These are phyloP conservation scores for Penicillium riverlandense DNA, from an alignment of 495 filamentous ascomycete species.

Conservation along the genomic window DNA sequence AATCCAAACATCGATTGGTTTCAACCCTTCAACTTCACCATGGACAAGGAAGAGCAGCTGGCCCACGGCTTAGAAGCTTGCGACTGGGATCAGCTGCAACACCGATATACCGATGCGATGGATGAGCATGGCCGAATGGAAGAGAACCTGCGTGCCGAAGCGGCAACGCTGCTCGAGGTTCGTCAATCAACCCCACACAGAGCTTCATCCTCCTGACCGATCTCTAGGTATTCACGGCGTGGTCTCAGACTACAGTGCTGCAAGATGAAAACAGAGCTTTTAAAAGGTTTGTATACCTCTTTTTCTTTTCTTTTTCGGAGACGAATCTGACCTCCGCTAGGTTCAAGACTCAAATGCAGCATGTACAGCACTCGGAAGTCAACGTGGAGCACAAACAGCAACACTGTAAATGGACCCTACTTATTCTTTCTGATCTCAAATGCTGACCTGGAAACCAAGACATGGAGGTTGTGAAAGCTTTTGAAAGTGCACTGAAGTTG, in stretches of 20 bases:
- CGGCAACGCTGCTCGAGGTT: slow-evolving; percentile 55
- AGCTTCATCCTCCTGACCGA: slow-evolving; percentile 2
- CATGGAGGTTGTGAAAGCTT: slow-evolving; percentile 69
- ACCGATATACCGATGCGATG: slow-evolving; percentile 54
- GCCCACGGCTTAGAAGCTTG: slow-evolving; percentile 34
- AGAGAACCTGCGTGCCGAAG: slow-evolving; percentile 54
- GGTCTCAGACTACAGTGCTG: slow-evolving; percentile 56
- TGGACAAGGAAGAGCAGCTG: background rate
- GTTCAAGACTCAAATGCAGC: slow-evolving; percentile 67
- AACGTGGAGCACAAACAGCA: slow-evolving; percentile 61
- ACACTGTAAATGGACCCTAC: slow-evolving; percentile 51
- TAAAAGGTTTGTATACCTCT: slow-evolving; percentile 45
- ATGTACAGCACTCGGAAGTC: slow-evolving; percentile 63
- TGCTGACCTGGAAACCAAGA: slow-evolving; percentile 38
- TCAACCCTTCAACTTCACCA: too few species aligned
- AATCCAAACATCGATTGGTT: too few species aligned
- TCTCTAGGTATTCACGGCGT: slow-evolving; percentile 58
- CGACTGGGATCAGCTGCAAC: slow-evolving; percentile 63
- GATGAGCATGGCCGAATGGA: slow-evolving; percentile 52
- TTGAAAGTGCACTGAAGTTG: slow-evolving; percentile 69
- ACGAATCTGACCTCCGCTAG: slow-evolving; percentile 26
- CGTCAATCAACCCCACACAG: background rate
- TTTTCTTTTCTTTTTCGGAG: background rate
- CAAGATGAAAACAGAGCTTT: slow-evolving; percentile 64
- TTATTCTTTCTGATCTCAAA: background rate